Conservation (phyloP, 2,329 filamentous ascomycete species). For the Pleoardoris graminearum region DNA sequence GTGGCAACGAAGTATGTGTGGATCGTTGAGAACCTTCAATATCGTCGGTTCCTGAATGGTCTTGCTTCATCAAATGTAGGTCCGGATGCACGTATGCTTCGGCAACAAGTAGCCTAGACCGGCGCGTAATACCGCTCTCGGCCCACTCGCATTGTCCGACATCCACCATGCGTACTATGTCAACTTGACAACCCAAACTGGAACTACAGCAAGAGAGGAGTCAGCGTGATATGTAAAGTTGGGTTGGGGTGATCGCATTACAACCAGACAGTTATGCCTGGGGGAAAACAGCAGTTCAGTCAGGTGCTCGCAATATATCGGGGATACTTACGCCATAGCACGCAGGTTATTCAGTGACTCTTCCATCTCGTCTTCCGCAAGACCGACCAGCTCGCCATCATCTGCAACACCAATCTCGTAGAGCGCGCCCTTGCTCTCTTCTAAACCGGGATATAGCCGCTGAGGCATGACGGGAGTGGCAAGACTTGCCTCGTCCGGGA, state of each 20-base stretch:
- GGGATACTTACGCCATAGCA: constrained; percentile 69
- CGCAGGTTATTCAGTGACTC: constrained; percentile 84
- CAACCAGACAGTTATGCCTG: too few species aligned
- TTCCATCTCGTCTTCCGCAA: constrained; percentile 87
- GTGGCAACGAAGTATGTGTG: constrained; percentile 49
- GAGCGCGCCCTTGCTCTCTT: constrained; percentile 88
- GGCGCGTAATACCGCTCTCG: constrained; percentile 49
- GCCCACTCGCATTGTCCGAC: constrained; percentile 84
- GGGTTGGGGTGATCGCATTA: too few species aligned
- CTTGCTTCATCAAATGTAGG: constrained; percentile 27
- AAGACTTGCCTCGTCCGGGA: constrained; percentile 71
- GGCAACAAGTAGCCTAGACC: constrained; percentile 74
- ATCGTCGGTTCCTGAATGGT: background rate
- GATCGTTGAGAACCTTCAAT: constrained; percentile 12
- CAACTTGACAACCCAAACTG: constrained; percentile 83
- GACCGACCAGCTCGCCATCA: constrained; percentile 85
- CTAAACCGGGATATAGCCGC: constrained; percentile 71
- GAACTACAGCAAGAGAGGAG: constrained; percentile 54
- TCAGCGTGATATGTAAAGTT: too few species aligned
- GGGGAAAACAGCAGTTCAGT: too few species aligned
- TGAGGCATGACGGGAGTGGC: constrained; percentile 58
- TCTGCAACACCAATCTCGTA: constrained; percentile 98
- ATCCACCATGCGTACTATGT: constrained; percentile 77
- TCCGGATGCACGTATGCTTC: constrained; percentile 83
- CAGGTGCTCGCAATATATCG: background rate